These are phyloP conservation scores for Leptomonas seymouri DNA, from an alignment of 208 protist species.

Conservation along the genomic window DNA sequence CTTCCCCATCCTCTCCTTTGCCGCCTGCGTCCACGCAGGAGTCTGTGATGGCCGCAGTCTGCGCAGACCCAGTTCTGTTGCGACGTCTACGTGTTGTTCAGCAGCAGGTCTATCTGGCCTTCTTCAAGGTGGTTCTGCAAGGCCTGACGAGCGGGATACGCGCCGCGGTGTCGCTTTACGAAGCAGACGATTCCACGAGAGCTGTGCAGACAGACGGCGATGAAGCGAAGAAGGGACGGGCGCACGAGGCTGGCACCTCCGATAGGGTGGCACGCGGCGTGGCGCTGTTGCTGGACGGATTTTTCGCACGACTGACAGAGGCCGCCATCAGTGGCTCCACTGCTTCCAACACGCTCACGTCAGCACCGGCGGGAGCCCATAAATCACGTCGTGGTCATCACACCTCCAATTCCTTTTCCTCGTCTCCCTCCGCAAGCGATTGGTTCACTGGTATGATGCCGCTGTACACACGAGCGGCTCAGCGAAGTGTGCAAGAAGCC, in stretches of 20 bases:
- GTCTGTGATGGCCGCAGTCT: not conserved
- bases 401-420: not conserved
- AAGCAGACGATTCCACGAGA: not conserved
- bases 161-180: not conserved
- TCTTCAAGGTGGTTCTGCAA: slow-evolving; percentile 31
- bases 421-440: not conserved
- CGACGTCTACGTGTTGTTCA: slow-evolving; percentile 31
- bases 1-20: not conserved
- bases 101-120: slow-evolving; percentile 34
- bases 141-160: slow-evolving; percentile 19
- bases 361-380: not conserved
- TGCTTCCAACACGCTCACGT: not conserved
- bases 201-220: not conserved
- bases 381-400: slow-evolving; percentile 18
- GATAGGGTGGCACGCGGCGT: not conserved
- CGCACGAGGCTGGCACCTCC: not conserved
- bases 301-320: slow-evolving; percentile 3
- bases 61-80: slow-evolving; percentile 19
- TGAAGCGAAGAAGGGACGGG: not conserved
- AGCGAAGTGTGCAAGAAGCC: not conserved
- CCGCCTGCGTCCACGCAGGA: not conserved
- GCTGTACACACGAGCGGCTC: slow-evolving; percentile 21
- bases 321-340: not conserved
- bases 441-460: slow-evolving; percentile 35
- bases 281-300: slow-evolving; percentile 21